Conservation (phyloP, 83 land plant species). For the Thuja plicata region DNA sequence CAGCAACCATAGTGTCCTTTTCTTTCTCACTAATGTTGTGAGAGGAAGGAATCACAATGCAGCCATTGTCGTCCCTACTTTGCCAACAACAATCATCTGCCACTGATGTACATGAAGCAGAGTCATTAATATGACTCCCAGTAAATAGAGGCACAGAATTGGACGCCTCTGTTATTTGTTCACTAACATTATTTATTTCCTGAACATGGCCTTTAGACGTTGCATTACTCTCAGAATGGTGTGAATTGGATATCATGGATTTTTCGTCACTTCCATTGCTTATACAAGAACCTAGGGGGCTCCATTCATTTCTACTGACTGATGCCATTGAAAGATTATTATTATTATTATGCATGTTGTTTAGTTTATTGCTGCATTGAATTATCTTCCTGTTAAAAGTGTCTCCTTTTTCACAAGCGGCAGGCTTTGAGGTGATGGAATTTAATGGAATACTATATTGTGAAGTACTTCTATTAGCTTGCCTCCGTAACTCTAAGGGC, state of each 20-base stretch:
- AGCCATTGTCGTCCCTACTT: slow-evolving; percentile 7
- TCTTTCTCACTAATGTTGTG: slow-evolving; percentile 12
- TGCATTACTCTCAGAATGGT: slow-evolving; percentile 5
- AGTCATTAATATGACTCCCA: not conserved
- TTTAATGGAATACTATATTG: slow-evolving; percentile 21
- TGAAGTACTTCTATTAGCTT: slow-evolving; percentile 31
- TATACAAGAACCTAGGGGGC: not conserved
- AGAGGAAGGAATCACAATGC: slow-evolving; percentile 2
- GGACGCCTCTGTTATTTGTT: not conserved
- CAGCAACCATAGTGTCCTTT: not conserved
- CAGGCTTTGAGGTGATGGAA: slow-evolving; percentile 21
- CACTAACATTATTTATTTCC: not conserved
- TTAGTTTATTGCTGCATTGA: not conserved
- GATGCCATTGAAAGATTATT: not conserved
- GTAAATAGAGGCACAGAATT: not conserved
- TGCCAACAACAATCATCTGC: not conserved
- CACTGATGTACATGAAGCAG: not conserved
- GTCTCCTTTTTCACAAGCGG: slow-evolving; percentile 11
- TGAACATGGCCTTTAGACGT: not conserved
- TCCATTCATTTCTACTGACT: slow-evolving; percentile 2
- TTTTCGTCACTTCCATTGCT: not conserved
- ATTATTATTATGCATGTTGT: not conserved
- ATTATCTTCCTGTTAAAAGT: slow-evolving; percentile 5
- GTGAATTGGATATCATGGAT: not conserved
- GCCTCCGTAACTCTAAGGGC: slow-evolving; percentile 54